Base-by-base conservation (phyloP, 1,284 basidiomycete species). In the Hymenochaete sp. region DNA sequence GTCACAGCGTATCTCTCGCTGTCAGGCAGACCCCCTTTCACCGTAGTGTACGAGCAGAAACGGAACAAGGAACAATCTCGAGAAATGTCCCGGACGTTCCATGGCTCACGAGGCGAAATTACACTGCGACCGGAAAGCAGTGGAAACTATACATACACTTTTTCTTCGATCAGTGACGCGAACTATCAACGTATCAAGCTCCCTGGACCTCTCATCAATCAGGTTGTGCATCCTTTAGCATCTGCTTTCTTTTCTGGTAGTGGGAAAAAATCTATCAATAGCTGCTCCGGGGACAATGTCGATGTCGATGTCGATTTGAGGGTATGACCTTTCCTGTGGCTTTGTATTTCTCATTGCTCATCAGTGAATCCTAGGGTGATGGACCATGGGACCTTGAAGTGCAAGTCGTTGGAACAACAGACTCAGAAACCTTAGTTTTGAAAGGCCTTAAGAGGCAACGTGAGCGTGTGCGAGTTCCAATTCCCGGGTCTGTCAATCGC, bases 11-110 rank as follows among this genome's bases (percentile, higher is more conserved):
- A 83, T 10, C 79, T 97, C 37, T 77, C 93, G 40, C 72, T 98
- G 36, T 87, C 84, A 33, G 95, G 95, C 16, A 85, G 80, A 1
- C 85, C 93, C 26, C 95, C 95, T 1, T 98, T 97, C 73, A 70
- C 72, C 38, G 75, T 93, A 4, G 79, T 79, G 60, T 92, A 93
- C 66, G 76, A 71, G 25, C 75, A 81, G 55, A 79, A 87, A 59
- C 75, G 82, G 42, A 77, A 89, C 61, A 73, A 79, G 22, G 77
- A 82, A 55, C 64, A 71, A 3, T 63, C 77, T 4, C 68, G 67
- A 2, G 75, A 82, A 55, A 66, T 72, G 25, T 66, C 71, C 21
- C 77, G 79, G 58, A 73, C 70, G 1, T 88, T 93, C 61, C 57
- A 76, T 2, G 72, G 70, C 22, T 84, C 87, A 14, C 77, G 89